Percentiles rank a stretch among this genome's conserved stretches.
Evolutionary conservation across 106 monocot genomes (phyloP).

Genomic region (Posidonia australis): DNA sequence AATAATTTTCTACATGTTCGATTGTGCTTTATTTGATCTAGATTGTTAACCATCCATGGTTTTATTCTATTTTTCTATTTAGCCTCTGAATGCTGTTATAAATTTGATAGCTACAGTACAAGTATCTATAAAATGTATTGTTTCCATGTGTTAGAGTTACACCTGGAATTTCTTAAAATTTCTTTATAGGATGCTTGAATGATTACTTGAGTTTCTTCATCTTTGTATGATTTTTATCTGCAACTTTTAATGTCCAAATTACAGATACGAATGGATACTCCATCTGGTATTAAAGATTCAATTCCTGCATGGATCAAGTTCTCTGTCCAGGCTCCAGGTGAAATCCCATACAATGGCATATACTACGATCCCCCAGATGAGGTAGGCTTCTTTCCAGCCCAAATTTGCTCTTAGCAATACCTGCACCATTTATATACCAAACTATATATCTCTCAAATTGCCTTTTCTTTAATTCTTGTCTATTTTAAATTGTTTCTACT

Average conservation of each 20-base stretch:
- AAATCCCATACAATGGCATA: constrained; percentile 96
- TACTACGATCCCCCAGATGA: constrained; percentile 96
- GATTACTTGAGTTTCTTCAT: too few species aligned
- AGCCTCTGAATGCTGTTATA: too few species aligned
- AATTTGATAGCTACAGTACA: too few species aligned
- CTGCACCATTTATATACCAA: neutral
- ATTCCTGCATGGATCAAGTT: constrained; percentile 99
- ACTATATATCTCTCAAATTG: neutral
- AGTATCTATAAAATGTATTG: too few species aligned
- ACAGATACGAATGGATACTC: constrained; percentile 96
- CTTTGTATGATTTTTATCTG: neutral
- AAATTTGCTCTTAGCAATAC: too few species aligned
- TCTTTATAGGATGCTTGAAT: too few species aligned
- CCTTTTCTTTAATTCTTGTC: neutral
- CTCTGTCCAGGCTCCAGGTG: constrained; percentile 87
- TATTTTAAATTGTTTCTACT: too few species aligned
- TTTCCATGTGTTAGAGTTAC: too few species aligned
- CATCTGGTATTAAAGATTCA: constrained; percentile 88
- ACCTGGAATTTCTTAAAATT: too few species aligned
- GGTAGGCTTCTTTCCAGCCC: constrained; percentile 26
- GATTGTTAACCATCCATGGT: neutral
- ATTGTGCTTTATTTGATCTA: neutral
- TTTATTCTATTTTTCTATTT: neutral
- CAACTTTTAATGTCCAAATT: neutral
- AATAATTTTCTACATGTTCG: neutral